phyloP scores from a whole-genome alignment of 1,139 yeast genomes.

The Diutina sp. region DNA sequence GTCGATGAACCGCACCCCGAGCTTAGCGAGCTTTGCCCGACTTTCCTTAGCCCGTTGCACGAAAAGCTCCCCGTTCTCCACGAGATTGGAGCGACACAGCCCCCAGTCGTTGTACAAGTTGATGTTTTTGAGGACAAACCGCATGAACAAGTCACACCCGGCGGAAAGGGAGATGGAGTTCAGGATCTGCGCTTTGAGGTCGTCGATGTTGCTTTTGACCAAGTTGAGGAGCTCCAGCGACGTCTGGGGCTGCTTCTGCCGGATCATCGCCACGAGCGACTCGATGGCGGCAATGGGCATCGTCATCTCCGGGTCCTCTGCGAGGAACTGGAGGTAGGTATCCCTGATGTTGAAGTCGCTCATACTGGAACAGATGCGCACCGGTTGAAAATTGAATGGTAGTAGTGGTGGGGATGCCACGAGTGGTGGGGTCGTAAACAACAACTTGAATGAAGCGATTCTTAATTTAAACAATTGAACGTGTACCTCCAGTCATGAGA shows the following conservation, averaged over 20 bases:
- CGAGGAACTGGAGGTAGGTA: constrained; percentile 66
- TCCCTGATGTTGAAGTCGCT: constrained; percentile 58
- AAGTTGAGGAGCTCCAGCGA: constrained; percentile 84
- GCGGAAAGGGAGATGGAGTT: constrained; percentile 91
- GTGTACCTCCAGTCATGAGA: too few relatives aligned
- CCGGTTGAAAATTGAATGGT: background rate
- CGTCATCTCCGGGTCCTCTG: constrained; percentile 87
- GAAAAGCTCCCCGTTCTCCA: constrained; percentile 87
- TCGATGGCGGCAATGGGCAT: constrained; percentile 99
- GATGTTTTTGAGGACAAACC: constrained; percentile 84
- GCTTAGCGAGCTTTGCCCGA: constrained; percentile 75
- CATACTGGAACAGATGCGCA: background rate
- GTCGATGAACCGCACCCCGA: constrained; percentile 79
- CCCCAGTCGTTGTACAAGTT: constrained; percentile 93
- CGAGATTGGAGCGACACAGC: constrained; percentile 77
- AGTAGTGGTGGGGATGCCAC: too few relatives aligned
- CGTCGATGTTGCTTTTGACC: constrained; percentile 62
- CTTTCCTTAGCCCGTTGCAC: constrained; percentile 87
- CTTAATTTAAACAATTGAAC: too few relatives aligned
- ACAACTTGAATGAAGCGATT: too few relatives aligned
- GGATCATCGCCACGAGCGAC: constrained; percentile 71
- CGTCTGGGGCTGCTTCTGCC: constrained; percentile 78
- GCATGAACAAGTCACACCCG: constrained; percentile 92
- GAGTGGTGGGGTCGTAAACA: too few relatives aligned
- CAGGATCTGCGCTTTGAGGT: constrained; percentile 65